Conservation (phyloP, 106 monocot species). For the Dendrobium chrysotoxum region DNA sequence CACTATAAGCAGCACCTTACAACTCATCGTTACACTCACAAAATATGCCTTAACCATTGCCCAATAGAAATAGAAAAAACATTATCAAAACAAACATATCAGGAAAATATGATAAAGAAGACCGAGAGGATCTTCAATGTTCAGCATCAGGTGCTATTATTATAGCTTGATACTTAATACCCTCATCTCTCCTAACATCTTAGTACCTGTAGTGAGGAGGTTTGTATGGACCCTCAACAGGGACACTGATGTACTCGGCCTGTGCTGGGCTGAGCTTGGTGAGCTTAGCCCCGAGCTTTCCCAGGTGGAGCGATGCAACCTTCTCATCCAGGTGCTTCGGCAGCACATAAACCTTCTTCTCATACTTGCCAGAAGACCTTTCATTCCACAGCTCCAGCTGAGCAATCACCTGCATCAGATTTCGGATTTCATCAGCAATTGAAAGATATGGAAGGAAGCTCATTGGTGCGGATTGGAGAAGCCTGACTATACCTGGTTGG, state of each 20-base stretch:
- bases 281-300: slow-evolving; percentile 78
- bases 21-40: too few relatives aligned
- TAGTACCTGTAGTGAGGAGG: slow-evolving; percentile 74
- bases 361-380: slow-evolving; percentile 65
- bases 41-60: too few relatives aligned
- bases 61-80: too few relatives aligned
- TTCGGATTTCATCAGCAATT: not conserved
- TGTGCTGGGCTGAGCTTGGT: slow-evolving; percentile 65
- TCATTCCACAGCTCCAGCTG: slow-evolving; percentile 79
- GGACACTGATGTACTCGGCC: slow-evolving; percentile 71
- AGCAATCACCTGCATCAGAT: slow-evolving; percentile 46
- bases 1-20: too few relatives aligned
- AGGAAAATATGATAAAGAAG: too few relatives aligned
- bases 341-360: slow-evolving; percentile 92
- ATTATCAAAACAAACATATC: too few relatives aligned
- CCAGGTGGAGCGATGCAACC: slow-evolving; percentile 75
- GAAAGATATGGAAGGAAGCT: not conserved
- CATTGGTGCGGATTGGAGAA: slow-evolving; percentile 10
- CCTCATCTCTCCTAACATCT: too few relatives aligned
- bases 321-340: slow-evolving; percentile 96
- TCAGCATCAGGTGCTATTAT: slow-evolving; percentile 3
- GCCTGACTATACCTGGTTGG: slow-evolving; percentile 28
- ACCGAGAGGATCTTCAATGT: too few relatives aligned
- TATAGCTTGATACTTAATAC: too few relatives aligned
- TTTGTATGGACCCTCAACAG: slow-evolving; percentile 79